Percentiles rank a stretch among this genome's conserved stretches.
phyloP scores from a whole-genome alignment of 768 basidiomycete species.

The Leccinum subtestaceum region DNA sequence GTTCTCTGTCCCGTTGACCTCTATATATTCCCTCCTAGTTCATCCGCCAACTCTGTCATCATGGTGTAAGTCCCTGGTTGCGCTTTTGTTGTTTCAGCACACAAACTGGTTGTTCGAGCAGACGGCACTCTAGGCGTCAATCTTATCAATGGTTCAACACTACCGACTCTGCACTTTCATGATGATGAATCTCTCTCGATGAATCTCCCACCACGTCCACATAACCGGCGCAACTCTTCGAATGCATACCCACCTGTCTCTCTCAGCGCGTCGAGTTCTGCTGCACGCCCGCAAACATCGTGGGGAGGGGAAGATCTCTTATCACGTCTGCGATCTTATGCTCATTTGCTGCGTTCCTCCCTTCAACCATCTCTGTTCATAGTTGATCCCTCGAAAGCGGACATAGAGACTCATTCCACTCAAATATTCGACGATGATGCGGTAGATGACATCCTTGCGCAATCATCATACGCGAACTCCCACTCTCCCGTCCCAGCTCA shows the following conservation, averaged over 20 bases:
- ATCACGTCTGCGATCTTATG: constrained; percentile 69
- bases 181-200: constrained; percentile 92
- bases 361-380: constrained; percentile 86
- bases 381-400: constrained; percentile 88
- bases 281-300: constrained; percentile 43
- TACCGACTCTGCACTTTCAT: constrained; percentile 92
- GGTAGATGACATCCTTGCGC: constrained; percentile 81
- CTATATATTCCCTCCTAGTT: constrained; percentile 86
- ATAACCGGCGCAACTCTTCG: constrained; percentile 35
- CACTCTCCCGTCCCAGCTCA: constrained; percentile 84
- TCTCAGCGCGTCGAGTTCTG: constrained; percentile 41
- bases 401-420: constrained; percentile 87
- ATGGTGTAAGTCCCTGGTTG: constrained; percentile 57
- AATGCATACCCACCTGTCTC: constrained; percentile 66
- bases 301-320: constrained; percentile 92
- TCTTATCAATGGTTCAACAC: constrained; percentile 78
- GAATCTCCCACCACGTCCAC: constrained; percentile 42
- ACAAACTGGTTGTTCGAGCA: constrained; percentile 29
- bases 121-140: constrained; percentile 90
- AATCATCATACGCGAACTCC: constrained; percentile 72
- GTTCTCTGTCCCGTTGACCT: constrained; percentile 89
- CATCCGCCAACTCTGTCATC: constrained; percentile 81
- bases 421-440: constrained; percentile 83
- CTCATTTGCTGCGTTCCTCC: constrained; percentile 80
- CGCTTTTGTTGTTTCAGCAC: not conserved